Conservation (phyloP, 176 grass and related monocot species). For the Aechmea fasciata region DNA sequence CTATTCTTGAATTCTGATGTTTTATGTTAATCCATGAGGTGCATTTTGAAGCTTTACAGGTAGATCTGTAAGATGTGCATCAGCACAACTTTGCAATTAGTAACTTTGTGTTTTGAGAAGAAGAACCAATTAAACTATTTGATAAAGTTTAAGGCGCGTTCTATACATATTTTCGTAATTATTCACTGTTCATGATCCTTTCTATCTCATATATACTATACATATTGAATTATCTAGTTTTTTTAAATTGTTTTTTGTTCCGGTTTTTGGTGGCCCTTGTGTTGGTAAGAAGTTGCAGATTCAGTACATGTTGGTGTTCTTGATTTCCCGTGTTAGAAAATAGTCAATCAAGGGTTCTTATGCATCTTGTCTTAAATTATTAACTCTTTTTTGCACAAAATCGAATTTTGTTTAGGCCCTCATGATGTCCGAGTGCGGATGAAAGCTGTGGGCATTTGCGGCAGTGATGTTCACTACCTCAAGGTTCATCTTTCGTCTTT, state of each 20-base stretch:
- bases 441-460: conserved; percentile 94
- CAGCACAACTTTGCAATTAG: too few relatives aligned
- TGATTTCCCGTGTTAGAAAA: background rate
- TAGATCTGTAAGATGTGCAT: too few relatives aligned
- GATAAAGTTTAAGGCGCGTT: too few relatives aligned
- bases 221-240: too few relatives aligned
- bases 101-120: too few relatives aligned
- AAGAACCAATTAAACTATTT: too few relatives aligned
- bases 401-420: conserved; percentile 32
- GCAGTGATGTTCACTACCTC: conserved; percentile 94
- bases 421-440: conserved; percentile 72
- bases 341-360: background rate
- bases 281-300: background rate
- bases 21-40: too few relatives aligned
- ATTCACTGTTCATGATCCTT: too few relatives aligned
- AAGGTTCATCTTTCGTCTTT: conserved; percentile 39
- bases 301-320: background rate
- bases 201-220: too few relatives aligned
- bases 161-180: too few relatives aligned
- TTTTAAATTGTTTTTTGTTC: background rate
- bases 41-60: too few relatives aligned
- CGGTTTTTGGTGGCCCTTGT: background rate
- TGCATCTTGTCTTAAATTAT: background rate
- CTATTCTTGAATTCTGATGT: too few relatives aligned
- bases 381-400: conserved; percentile 3